Conservation (phyloP, 768 basidiomycete species). For the Pisolithus marmoratus region DNA sequence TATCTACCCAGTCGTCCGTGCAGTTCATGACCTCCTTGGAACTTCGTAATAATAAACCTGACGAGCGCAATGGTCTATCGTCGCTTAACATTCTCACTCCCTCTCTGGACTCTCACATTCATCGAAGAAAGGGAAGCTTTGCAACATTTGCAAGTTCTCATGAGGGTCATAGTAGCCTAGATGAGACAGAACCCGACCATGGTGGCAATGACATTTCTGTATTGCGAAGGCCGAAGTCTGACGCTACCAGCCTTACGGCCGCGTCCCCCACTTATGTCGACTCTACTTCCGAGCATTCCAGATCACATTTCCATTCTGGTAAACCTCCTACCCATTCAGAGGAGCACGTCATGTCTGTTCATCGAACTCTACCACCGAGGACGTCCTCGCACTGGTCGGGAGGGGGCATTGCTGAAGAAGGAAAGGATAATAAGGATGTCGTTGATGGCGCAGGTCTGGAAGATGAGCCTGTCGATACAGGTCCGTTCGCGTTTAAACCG, state of each 20-base stretch:
- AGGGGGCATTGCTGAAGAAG: conserved; percentile 16
- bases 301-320: conserved; percentile 14
- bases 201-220: conserved; percentile 23
- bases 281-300: conserved; percentile 27
- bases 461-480: conserved; percentile 46
- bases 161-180: conserved; percentile 30
- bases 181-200: conserved; percentile 49
- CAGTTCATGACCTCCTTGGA: conserved; percentile 52
- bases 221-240: conserved; percentile 31
- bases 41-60: conserved; percentile 66
- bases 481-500: conserved; percentile 72
- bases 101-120: conserved; percentile 28
- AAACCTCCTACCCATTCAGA: conserved; percentile 3
- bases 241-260: conserved; percentile 29
- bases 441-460: conserved; percentile 26
- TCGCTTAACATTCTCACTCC: conserved; percentile 48
- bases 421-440: conserved; percentile 14
- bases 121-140: conserved; percentile 52
- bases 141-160: conserved; percentile 47
- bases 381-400: conserved; percentile 20
- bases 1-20: conserved; percentile 59
- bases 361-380: conserved; percentile 2
- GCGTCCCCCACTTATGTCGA: conserved; percentile 36
- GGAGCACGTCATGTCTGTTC: conserved; percentile 1
- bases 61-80: conserved; percentile 45